Percentiles rank a stretch among this genome's conserved stretches.
These are phyloP conservation scores for Chlamydomonas applanata DNA, from an alignment of 139 green algal species.

Conservation along the genomic window DNA sequence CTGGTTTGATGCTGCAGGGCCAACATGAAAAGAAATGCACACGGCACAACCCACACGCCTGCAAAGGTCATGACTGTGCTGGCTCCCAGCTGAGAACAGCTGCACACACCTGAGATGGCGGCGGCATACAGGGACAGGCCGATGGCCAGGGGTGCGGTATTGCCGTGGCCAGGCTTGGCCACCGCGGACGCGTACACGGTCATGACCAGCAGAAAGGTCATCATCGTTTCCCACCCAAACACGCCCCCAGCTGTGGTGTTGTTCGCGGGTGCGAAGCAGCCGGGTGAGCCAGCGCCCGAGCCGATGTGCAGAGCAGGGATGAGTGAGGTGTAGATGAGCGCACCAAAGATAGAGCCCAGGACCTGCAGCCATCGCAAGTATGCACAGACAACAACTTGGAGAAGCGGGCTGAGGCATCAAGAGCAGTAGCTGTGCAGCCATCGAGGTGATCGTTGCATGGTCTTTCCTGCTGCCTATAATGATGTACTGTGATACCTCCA, in stretches of 20 bases:
- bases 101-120: constrained; percentile 59
- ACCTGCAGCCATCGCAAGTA: too few species aligned
- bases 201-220: constrained; percentile 59
- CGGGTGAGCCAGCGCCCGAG: constrained; percentile 30
- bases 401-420: neutral
- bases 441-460: too few species aligned
- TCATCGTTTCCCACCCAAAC: constrained; percentile 71
- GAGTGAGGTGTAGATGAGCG: constrained; percentile 53
- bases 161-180: constrained; percentile 61
- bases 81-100: too few species aligned
- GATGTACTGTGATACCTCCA: too few species aligned
- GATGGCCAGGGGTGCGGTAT: constrained; percentile 58
- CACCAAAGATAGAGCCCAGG: constrained; percentile 65
- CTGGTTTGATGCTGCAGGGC: too few species aligned
- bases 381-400: neutral
- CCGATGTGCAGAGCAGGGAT: constrained; percentile 49
- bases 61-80: too few species aligned
- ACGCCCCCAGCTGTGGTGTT: constrained; percentile 35
- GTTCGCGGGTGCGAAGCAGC: constrained; percentile 46
- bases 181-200: constrained; percentile 67
- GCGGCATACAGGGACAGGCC: constrained; percentile 73
- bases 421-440: too few species aligned
- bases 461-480: too few species aligned
- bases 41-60: too few species aligned
- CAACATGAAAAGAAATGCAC: too few species aligned